Base-by-base conservation (phyloP, 2,329 filamentous ascomycete genomes). In the Tolypocladium nubicola region DNA sequence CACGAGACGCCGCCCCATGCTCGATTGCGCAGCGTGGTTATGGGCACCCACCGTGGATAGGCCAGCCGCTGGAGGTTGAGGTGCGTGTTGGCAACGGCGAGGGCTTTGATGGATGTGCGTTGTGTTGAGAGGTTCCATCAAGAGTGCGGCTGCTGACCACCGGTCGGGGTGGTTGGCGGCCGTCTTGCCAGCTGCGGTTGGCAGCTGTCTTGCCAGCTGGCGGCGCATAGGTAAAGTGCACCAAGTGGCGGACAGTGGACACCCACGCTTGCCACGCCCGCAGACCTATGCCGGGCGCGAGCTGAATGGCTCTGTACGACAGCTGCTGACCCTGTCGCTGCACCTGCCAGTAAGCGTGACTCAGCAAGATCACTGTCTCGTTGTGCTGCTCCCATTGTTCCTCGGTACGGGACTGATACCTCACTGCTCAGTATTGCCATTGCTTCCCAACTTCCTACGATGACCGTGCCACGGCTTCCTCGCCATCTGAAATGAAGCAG, bases 1-100 rank as follows among this genome's bases (percentile, higher is more conserved):
- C 45, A 37, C 39, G 38, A 55, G 56, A 33, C 53, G n/a, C 38
- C 57, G 39, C 53, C 53, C 57, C 57, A 58, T 58, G 56, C 52
- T 43, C 55, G 40, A 23, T 33, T 21, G 16, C n/a, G 50, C 50
- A 16, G 55, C 30, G 33, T 14, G n/a, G 9, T 33, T n/a, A 21
- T 16, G 16, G 30, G 49, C 50, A 30, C 52, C 21, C 35, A 23
- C 45, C 21, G 35, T 13, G 13, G n/a, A 39, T 23, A 26, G 43
- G 45, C 26, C 47, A 19, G 47, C 19, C 30, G 47, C 13, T 10
- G 9, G 10, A 37, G 16, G 10, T 7, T 6, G 26, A 5, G 26
- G 26, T 52, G 30, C 19, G 47, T 52, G 30, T 21, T n/a, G 30
- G 47, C 47, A 14, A 21, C 10, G 47, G 19, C 10, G 47, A 52